Base-by-base conservation (phyloP, 2,329 filamentous ascomycete genomes). In the Curvularia verruculosa region DNA sequence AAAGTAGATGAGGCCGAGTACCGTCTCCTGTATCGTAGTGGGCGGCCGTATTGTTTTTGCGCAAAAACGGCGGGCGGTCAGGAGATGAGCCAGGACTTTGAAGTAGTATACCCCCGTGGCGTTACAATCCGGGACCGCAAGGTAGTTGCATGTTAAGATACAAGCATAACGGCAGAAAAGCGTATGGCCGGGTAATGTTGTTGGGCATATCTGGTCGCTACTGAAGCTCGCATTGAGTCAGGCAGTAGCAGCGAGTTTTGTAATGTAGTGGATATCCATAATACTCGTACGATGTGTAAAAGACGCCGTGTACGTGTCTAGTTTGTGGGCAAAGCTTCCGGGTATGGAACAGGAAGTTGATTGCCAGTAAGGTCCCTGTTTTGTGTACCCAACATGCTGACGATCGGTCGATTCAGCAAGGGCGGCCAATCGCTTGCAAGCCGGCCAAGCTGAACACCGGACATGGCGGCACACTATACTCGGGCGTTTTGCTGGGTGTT, bases 111-210 rank as follows among this genome's bases (percentile, higher is more conserved):
- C 44, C 71, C 69, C 3, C 56, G 43, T 24, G 69, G 69, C 9
- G 44, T 71, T 39, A 50, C 45, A 6, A 48, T 60, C 84, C 21
- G 81, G 83, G 23, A 73, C 71, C 49, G 73, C 67, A 0, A 75
- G 78, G n/a, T 73, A 76, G 36, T 55, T 63, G 0, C 63, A 75
- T 1, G 66, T 81, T 24, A 71, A 77, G 2, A 63, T 76, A 0
- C 65, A 23, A 10, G 18, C 3, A 37, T 29, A 15, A 18, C 23
- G 13, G 19, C 19, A 19, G 12, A 15, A 13, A 23, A 24, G 15
- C 9, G 34, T 3, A 19, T 13, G 46, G 46, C 19, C 5, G 12
- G 31, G 13, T 6, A 5, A 10, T 12, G 28, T 9, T 9, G 6
- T 29, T 29, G 23, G 39, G 5, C 12, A n/a, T 9, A 12, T 5